phyloP scores from a whole-genome alignment of 2,329 filamentous ascomycete genomes.

The Aspergillus carbonarius region DNA sequence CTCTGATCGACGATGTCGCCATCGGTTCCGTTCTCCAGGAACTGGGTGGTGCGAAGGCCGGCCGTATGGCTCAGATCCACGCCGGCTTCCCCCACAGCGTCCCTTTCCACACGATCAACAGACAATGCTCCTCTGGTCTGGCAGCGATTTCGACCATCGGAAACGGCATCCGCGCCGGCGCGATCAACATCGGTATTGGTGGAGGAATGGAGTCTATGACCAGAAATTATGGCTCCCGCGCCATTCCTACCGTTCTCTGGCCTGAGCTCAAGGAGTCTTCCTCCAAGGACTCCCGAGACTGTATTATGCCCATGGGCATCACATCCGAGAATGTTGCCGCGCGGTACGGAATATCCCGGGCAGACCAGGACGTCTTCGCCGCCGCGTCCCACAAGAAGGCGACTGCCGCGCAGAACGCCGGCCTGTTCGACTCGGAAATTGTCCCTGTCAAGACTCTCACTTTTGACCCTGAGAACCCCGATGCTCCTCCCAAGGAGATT shows the following conservation, averaged over 20 bases:
- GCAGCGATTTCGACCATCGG: slow-evolving; percentile 74
- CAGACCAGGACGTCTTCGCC: slow-evolving; percentile 82
- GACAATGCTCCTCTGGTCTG: slow-evolving; percentile 77
- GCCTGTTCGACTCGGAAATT: slow-evolving; percentile 75
- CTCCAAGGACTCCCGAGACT: slow-evolving; percentile 72
- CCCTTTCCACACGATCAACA: slow-evolving; percentile 81
- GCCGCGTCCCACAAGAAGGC: slow-evolving; percentile 73
- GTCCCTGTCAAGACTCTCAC: slow-evolving; percentile 73
- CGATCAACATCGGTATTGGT: slow-evolving; percentile 72
- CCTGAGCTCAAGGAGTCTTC: slow-evolving; percentile 64
- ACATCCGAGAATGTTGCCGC: slow-evolving; percentile 85
- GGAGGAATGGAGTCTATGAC: slow-evolving; percentile 98
- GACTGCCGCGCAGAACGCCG: slow-evolving; percentile 64
- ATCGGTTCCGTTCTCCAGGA: slow-evolving; percentile 89
- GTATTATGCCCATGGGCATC: slow-evolving; percentile 91
- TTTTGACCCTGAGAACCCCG: slow-evolving; percentile 61
- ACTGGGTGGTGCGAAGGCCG: slow-evolving; percentile 85
- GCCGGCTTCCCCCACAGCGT: slow-evolving; percentile 72
- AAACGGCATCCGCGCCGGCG: slow-evolving; percentile 70
- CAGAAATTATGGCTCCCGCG: slow-evolving; percentile 77
- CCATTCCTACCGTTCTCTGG: slow-evolving; percentile 84
- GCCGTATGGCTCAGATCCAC: slow-evolving; percentile 86
- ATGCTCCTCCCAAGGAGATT: slow-evolving; percentile 58
- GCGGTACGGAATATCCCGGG: slow-evolving; percentile 69
- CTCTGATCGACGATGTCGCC: slow-evolving; percentile 73